These are phyloP conservation scores for Globisporangium solare DNA, from an alignment of 352 stramenopile species.

Conservation along the genomic window DNA sequence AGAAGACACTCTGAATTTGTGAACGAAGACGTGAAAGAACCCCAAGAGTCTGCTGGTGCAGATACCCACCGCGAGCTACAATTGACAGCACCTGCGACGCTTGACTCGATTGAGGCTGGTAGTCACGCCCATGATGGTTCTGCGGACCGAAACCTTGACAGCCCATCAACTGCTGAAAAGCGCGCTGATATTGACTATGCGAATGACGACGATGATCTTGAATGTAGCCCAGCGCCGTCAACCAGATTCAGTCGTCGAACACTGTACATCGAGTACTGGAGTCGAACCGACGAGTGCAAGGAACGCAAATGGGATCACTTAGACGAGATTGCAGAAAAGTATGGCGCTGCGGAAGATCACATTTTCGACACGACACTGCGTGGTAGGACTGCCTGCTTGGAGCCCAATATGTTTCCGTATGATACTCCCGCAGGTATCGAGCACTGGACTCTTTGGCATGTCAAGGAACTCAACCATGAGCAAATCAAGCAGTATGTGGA, in stretches of 20 bases:
- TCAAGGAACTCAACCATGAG: conserved; percentile 67
- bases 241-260: conserved; percentile 48
- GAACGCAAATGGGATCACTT: conserved; percentile 87
- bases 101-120: not conserved
- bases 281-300: conserved; percentile 83
- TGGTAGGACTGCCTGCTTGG: conserved; percentile 74
- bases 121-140: not conserved
- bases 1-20: conserved; percentile 40
- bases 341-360: conserved; percentile 71
- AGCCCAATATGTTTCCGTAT: conserved; percentile 90
- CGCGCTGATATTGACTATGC: conserved; percentile 19
- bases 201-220: conserved; percentile 43
- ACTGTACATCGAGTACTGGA: conserved; percentile 89
- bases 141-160: not conserved
- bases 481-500: conserved; percentile 88
- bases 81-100: not conserved
- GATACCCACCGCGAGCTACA: not conserved
- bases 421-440: conserved; percentile 83
- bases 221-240: conserved; percentile 35
- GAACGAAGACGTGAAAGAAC: conserved; percentile 18
- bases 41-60: conserved; percentile 20
- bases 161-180: conserved; percentile 7
- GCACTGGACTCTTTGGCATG: conserved; percentile 86
- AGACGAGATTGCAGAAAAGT: conserved; percentile 76
- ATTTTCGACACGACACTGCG: conserved; percentile 81